phyloP scores from a whole-genome alignment of 1,284 basidiomycete genomes.

The Marasmius fiardii region DNA sequence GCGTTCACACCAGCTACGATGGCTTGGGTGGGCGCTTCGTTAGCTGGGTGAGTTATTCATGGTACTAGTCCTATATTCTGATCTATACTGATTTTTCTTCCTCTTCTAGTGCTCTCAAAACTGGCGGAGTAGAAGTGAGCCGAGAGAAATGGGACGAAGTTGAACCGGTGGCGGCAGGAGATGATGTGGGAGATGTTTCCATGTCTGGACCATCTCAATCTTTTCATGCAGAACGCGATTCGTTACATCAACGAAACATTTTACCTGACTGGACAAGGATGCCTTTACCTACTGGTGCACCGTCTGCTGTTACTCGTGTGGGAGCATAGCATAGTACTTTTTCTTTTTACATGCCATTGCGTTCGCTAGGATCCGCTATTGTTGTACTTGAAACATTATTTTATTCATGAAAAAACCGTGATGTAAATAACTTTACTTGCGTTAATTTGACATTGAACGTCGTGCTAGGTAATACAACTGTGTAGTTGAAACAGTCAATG shows the following conservation, averaged over 20 bases:
- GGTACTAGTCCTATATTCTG: background rate
- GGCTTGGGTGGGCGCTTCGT: constrained; percentile 90
- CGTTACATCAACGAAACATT: constrained; percentile 32
- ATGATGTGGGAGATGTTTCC: constrained; percentile 40
- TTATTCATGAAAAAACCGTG: too few species aligned
- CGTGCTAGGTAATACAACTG: background rate
- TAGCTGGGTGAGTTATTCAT: constrained; percentile 70
- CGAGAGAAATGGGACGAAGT: constrained; percentile 84
- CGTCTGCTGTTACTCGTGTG: constrained; percentile 28
- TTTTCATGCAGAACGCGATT: constrained; percentile 26
- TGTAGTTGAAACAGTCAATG: background rate
- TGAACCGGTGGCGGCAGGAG: constrained; percentile 40
- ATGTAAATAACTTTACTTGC: too few species aligned
- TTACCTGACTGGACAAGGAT: constrained; percentile 81
- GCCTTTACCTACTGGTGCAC: constrained; percentile 58
- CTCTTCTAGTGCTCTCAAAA: constrained; percentile 61
- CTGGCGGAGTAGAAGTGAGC: constrained; percentile 75
- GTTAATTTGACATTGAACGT: background rate
- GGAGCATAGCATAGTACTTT: background rate
- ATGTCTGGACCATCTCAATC: constrained; percentile 23
- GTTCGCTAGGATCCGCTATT: background rate
- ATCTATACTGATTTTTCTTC: constrained; percentile 4
- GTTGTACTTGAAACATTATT: background rate
- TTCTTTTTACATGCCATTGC: background rate
- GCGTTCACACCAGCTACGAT: constrained; percentile 78